phyloP scores from a whole-genome alignment of 192 early-diverging fungal species.

The Mortierella claussenii region DNA sequence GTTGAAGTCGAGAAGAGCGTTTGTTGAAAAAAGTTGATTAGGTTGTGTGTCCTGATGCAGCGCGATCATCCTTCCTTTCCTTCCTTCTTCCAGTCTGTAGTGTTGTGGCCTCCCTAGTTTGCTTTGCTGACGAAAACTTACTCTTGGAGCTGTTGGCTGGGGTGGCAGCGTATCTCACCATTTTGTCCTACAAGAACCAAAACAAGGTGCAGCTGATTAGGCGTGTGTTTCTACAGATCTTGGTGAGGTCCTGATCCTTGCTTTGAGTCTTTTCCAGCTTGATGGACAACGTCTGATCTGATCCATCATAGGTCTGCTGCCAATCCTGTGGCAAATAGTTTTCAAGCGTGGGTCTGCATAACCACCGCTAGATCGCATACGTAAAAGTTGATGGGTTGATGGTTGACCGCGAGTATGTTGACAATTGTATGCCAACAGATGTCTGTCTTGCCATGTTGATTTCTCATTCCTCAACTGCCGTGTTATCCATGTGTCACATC shows the following conservation, averaged over 20 bases:
- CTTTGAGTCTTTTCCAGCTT: neutral
- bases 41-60: too few relatives aligned
- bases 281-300: neutral
- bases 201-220: conserved; percentile 9
- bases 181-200: conserved; percentile 49
- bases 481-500: too few relatives aligned
- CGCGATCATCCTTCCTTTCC: too few relatives aligned
- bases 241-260: neutral
- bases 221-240: neutral
- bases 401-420: neutral
- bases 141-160: conserved; percentile 77
- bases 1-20: too few relatives aligned
- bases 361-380: too few relatives aligned
- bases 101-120: too few relatives aligned
- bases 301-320: too few relatives aligned
- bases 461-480: too few relatives aligned
- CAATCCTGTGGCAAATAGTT: too few relatives aligned
- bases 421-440: neutral
- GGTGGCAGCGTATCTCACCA: conserved; percentile 79
- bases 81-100: too few relatives aligned
- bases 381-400: too few relatives aligned
- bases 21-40: neutral
- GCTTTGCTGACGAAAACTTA: conserved; percentile 32
- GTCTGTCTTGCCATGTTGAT: conserved; percentile 9
- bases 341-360: too few relatives aligned